phyloP scores from a whole-genome alignment of 768 basidiomycete species.

The Agaricus blazei region DNA sequence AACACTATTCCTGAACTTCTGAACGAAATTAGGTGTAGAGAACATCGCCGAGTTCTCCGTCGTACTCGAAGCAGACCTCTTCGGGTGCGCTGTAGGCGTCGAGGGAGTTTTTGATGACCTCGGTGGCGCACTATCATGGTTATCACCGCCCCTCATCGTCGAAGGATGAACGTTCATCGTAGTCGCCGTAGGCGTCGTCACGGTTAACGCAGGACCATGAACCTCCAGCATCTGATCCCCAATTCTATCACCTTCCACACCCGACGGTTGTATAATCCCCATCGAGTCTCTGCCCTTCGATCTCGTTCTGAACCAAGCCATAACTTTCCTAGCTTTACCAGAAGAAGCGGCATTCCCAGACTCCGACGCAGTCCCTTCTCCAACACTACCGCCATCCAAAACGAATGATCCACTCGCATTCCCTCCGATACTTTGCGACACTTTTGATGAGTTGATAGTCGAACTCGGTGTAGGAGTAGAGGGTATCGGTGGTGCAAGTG shows the following conservation, averaged over 20 bases:
- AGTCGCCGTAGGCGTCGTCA: constrained; percentile 29
- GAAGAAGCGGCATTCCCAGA: constrained; percentile 61
- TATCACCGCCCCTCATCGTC: neutral
- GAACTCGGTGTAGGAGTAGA: neutral
- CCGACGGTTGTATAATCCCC: constrained; percentile 9
- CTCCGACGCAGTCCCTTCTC: constrained; percentile 14
- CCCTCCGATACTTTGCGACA: neutral
- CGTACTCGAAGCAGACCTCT: constrained; percentile 39
- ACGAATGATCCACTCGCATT: neutral
- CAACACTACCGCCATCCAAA: constrained; percentile 12
- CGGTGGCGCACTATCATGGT: no score
- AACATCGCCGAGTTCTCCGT: constrained; percentile 33
- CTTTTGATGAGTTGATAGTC: neutral
- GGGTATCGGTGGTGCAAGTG: constrained; percentile 4
- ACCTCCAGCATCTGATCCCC: constrained; percentile 11
- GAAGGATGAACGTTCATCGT: neutral
- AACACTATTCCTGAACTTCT: constrained; percentile 46
- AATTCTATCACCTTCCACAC: neutral
- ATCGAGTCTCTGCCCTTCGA: constrained; percentile 47
- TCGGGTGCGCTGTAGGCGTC: constrained; percentile 23
- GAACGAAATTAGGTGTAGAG: constrained; percentile 39
- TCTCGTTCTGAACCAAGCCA: constrained; percentile 94
- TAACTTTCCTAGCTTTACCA: constrained; percentile 90
- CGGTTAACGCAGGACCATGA: constrained; percentile 5
- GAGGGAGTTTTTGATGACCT: constrained; percentile 10